phyloP scores from a whole-genome alignment of 2,329 filamentous ascomycete species.

The Aplosporella prunicola region DNA sequence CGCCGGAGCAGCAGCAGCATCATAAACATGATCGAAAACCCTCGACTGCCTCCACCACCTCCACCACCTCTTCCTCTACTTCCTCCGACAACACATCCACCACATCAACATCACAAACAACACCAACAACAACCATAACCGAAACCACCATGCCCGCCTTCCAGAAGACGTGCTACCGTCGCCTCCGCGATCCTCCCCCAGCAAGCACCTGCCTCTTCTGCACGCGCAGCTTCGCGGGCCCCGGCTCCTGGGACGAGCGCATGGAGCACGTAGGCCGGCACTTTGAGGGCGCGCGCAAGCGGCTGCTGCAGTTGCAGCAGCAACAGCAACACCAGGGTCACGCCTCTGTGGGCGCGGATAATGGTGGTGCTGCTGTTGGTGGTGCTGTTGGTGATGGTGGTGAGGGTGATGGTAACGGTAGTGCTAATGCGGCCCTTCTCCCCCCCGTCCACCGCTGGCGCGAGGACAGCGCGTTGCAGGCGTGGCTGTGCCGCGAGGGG shows the following conservation, averaged over 20 bases:
- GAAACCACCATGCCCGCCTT: slow-evolving; percentile 48
- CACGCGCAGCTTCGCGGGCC: slow-evolving; percentile 50
- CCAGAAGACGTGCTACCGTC: slow-evolving; percentile 49
- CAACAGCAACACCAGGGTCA: too few relatives aligned
- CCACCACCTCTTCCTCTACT: slow-evolving; percentile 13
- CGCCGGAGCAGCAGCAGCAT: slow-evolving; percentile 26
- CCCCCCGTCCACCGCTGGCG: slow-evolving; percentile 18
- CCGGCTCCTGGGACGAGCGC: slow-evolving; percentile 63
- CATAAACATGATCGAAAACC: too few relatives aligned
- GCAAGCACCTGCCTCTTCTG: slow-evolving; percentile 59
- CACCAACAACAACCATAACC: too few relatives aligned
- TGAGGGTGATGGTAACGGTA: too few relatives aligned
- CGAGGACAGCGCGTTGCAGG: slow-evolving; percentile 22
- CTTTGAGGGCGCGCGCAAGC: slow-evolving; percentile 50
- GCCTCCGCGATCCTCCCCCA: slow-evolving; percentile 53
- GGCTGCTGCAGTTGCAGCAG: too few relatives aligned
- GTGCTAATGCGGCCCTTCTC: slow-evolving; percentile 13
- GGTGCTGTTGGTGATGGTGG: too few relatives aligned
- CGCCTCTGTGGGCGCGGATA: too few relatives aligned
- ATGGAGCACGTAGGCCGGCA: slow-evolving; percentile 86
- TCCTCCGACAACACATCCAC: neutral
- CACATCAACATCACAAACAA: too few relatives aligned
- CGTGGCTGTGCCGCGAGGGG: slow-evolving; percentile 31
- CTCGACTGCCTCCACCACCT: neutral
- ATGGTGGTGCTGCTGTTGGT: too few relatives aligned